Evolutionary conservation across 768 basidiomycete genomes (phyloP).

Genomic region (Lyophyllum semitale): DNA sequence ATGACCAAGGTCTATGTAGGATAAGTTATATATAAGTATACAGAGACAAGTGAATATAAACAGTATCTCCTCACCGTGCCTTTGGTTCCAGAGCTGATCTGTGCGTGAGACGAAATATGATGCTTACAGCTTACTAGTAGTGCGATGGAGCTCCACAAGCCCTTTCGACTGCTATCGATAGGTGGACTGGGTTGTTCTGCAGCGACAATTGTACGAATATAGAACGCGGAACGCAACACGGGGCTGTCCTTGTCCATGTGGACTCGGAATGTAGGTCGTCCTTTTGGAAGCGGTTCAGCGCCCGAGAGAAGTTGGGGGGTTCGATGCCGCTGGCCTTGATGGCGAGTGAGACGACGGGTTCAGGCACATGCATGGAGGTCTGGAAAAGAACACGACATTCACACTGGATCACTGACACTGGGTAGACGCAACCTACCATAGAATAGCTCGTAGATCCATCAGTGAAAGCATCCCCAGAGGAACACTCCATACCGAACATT

Average conservation of each 20-base stretch:
- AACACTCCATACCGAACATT: conserved; percentile 98
- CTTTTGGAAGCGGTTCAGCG: conserved; percentile 96
- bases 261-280: conserved; percentile 99
- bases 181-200: no score
- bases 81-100: no score
- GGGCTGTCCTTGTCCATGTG: conserved; percentile 91
- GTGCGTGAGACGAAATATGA: no score
- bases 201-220: no score
- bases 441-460: conserved; percentile 88
- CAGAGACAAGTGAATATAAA: no score
- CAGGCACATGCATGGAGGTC: conserved; percentile 99
- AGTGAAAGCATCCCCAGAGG: conserved; percentile 96
- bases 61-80: no score
- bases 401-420: not conserved
- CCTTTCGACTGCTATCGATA: no score
- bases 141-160: no score
- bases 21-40: no score
- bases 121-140: no score
- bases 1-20: no score
- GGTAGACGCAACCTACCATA: conserved; percentile 62
- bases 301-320: conserved; percentile 95
- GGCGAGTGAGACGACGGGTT: conserved; percentile 95
- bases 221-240: no score
- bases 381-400: conserved; percentile 29
- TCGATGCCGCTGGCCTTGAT: conserved; percentile 92